Percentiles rank a stretch among this genome's conserved stretches.
Evolutionary conservation across 2,329 filamentous ascomycete genomes (phyloP).

Genomic region (Fusarium sp.): DNA sequence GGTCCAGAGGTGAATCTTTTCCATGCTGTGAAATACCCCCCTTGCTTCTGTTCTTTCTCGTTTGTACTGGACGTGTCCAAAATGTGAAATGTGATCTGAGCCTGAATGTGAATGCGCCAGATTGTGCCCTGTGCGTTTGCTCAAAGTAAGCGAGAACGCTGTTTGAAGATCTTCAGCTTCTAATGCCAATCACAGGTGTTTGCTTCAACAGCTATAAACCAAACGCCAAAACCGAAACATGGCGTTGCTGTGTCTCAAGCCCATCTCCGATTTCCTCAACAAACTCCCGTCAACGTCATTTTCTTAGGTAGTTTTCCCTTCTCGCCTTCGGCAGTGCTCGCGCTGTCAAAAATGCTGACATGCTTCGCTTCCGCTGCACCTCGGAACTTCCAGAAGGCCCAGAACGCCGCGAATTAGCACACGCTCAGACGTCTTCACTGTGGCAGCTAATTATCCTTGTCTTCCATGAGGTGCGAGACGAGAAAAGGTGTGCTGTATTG

Average conservation of each 20-base stretch:
- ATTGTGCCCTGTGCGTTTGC: slow-evolving; percentile 23
- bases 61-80: neutral
- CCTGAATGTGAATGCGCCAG: neutral
- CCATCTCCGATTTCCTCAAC: neutral
- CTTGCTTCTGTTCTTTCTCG: neutral
- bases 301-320: neutral
- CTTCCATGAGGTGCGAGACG: neutral
- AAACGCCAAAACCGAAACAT: neutral
- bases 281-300: no score
- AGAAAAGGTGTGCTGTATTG: neutral
- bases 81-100: neutral
- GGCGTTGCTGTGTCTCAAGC: neutral
- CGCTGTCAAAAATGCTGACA: slow-evolving; percentile 11
- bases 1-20: neutral
- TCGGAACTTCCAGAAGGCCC: slow-evolving; percentile 36
- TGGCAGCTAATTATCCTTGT: slow-evolving; percentile 6
- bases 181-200: slow-evolving; percentile 7
- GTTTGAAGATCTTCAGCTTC: slow-evolving; percentile 4
- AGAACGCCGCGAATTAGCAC: slow-evolving; percentile 21
- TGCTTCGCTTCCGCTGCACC: slow-evolving; percentile 16
- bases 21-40: neutral
- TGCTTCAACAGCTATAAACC: neutral
- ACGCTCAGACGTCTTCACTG: neutral
- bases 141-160: slow-evolving; percentile 1
- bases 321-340: neutral